A percentile compares a stretch with the other conserved stretches of the same genome.
phyloP scores from a whole-genome alignment of 2,329 filamentous ascomycete genomes.

The Ploettnerulaceae sp. region DNA sequence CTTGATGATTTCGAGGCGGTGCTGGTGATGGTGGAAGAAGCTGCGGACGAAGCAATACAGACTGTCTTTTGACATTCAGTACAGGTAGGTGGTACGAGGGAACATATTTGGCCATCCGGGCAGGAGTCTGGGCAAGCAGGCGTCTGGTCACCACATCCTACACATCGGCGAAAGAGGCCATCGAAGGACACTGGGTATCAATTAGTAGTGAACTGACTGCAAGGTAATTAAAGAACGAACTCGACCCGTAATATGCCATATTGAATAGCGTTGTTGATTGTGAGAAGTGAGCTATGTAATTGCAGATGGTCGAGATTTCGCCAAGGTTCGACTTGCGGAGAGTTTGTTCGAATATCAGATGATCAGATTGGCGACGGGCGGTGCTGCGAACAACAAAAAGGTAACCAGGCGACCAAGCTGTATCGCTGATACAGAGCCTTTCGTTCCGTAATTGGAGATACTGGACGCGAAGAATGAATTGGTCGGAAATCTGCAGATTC shows the following conservation, averaged over 20 bases:
- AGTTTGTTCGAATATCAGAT: conserved; percentile 5
- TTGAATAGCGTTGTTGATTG: not conserved
- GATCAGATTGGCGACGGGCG: conserved; percentile 3
- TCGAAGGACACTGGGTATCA: conserved; percentile 25
- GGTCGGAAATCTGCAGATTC: conserved; percentile 15
- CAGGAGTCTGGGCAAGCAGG: conserved; percentile 57
- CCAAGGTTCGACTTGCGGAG: not conserved
- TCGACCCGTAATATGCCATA: conserved; percentile 17
- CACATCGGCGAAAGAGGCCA: conserved; percentile 52
- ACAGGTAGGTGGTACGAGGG: conserved; percentile 55
- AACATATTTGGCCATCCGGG: conserved; percentile 49
- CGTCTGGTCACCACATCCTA: conserved; percentile 46
- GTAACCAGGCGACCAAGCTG: conserved; percentile 2
- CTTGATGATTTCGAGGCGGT: conserved; percentile 33
- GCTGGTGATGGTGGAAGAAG: conserved; percentile 23
- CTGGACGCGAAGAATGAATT: conserved; percentile 17
- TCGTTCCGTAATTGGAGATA: conserved; percentile 4
- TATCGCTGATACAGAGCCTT: conserved; percentile 20
- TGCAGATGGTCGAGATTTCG: not conserved
- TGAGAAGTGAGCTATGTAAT: not conserved
- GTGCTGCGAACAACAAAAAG: too few species aligned
- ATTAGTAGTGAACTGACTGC: conserved; percentile 6
- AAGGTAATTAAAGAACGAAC: conserved; percentile 9
- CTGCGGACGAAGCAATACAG: conserved; percentile 43
- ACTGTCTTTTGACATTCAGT: conserved; percentile 51